Conservation (phyloP, 345 rosid species). For the Brassica napus region Da-Ae NC_063446.1:23013001-23013500, state of each 20-base stretch:
- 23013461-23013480: constrained; percentile 57
- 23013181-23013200: constrained; percentile 30
- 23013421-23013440: constrained; percentile 69
- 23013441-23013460: constrained; percentile 64
- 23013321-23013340: not conserved
- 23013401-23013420: constrained; percentile 78
- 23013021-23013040: constrained; percentile 40
- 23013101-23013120: constrained; percentile 41
- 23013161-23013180: constrained; percentile 11
- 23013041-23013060: constrained; percentile 50
- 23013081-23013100: constrained; percentile 36
- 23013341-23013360: not conserved
- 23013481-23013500: not conserved
- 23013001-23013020: constrained; percentile 41
- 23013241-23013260: constrained; percentile 42
- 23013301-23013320: not conserved
- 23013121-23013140: not conserved
- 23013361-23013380: constrained; percentile 47
- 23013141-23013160: not conserved
- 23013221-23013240: constrained; percentile 47
- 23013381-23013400: constrained; percentile 53
- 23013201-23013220: constrained; percentile 44
- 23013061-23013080: constrained; percentile 39
- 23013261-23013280: constrained; percentile 53
- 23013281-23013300: not conserved